These are phyloP conservation scores for Puccinia polysora DNA, from an alignment of 1,284 basidiomycete species.

Conservation along the genomic window DNA sequence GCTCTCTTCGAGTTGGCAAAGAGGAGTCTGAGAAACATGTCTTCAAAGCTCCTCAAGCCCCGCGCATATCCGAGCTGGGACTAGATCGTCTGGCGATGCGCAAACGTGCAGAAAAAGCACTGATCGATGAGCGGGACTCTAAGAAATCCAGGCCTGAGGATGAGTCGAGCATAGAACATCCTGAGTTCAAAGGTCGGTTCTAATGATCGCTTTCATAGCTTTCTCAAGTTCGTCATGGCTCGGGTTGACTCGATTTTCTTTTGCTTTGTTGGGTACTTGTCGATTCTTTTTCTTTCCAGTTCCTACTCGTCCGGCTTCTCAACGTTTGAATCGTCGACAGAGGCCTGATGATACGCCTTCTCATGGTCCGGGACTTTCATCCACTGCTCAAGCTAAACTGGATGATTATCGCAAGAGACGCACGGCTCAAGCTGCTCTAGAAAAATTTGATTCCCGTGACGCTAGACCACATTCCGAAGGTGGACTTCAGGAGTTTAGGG, in stretches of 20 bases:
- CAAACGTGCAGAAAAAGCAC: slow-evolving; percentile 61
- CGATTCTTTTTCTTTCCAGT: slow-evolving; percentile 25
- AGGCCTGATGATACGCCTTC: slow-evolving; percentile 84
- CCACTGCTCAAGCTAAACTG: slow-evolving; percentile 64
- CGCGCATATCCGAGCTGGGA: slow-evolving; percentile 71
- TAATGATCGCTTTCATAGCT: slow-evolving; percentile 69
- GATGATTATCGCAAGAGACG: slow-evolving; percentile 64
- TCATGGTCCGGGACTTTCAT: slow-evolving; percentile 80
- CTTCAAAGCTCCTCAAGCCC: slow-evolving; percentile 59
- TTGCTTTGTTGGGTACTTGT: background rate
- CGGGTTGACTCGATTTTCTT: background rate
- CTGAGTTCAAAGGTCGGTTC: slow-evolving; percentile 57
- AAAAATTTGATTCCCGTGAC: slow-evolving; percentile 38
- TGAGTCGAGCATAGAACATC: slow-evolving; percentile 57
- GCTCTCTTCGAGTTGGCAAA: slow-evolving; percentile 43
- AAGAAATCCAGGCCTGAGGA: slow-evolving; percentile 62
- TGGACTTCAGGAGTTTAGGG: slow-evolving; percentile 48
- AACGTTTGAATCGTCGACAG: slow-evolving; percentile 60
- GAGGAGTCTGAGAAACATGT: slow-evolving; percentile 45
- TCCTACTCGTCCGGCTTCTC: slow-evolving; percentile 45
- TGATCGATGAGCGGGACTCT: slow-evolving; percentile 41
- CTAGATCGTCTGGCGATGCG: slow-evolving; percentile 80
- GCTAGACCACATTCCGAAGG: slow-evolving; percentile 39
- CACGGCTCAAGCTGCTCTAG: slow-evolving; percentile 41
- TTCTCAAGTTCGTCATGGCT: background rate